A percentile compares a stretch with the other conserved stretches of the same genome.
These are phyloP conservation scores for Trypanosoma conorhini DNA, from an alignment of 208 protist genomes.

Conservation along the genomic window DNA sequence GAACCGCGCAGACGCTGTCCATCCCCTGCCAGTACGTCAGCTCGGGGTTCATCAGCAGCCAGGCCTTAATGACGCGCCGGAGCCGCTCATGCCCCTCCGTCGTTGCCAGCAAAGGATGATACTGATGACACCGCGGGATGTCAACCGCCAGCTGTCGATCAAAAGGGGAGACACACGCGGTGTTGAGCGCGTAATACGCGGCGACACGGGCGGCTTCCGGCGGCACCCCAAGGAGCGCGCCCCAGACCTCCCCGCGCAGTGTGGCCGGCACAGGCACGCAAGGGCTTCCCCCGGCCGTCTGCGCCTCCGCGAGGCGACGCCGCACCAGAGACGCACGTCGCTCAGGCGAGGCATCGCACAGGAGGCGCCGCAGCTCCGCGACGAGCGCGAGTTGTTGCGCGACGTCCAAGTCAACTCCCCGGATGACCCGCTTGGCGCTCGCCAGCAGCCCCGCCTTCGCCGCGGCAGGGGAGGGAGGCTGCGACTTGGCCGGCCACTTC, in stretches of 20 bases:
- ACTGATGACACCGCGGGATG: slow-evolving; percentile 95
- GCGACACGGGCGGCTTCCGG: slow-evolving; percentile 21
- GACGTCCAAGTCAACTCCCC: slow-evolving; percentile 36
- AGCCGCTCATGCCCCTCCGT: slow-evolving; percentile 74
- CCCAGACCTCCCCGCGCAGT: slow-evolving; percentile 89
- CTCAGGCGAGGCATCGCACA: not conserved
- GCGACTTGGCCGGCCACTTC: slow-evolving; percentile 6
- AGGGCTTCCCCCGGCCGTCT: not conserved
- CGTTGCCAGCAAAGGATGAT: slow-evolving; percentile 84
- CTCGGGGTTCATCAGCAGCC: slow-evolving; percentile 54
- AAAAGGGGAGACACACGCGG: slow-evolving; percentile 12
- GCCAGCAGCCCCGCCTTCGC: slow-evolving; percentile 8
- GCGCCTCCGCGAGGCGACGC: slow-evolving; percentile 28
- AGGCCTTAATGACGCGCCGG: slow-evolving; percentile 79
- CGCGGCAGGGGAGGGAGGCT: not conserved
- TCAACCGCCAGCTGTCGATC: slow-evolving; percentile 94
- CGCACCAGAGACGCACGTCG: slow-evolving; percentile 23
- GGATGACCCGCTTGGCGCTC: slow-evolving; percentile 31
- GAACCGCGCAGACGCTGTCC: slow-evolving; percentile 91
- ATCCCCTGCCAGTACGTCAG: slow-evolving; percentile 94
- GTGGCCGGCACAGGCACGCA: slow-evolving; percentile 65
- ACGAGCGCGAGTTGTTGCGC: slow-evolving; percentile 36
- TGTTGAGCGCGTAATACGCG: slow-evolving; percentile 27
- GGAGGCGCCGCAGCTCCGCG: slow-evolving; percentile 28
- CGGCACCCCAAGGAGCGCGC: slow-evolving; percentile 79